Percentiles rank a stretch among this genome's conserved stretches.
Evolutionary conservation across 768 basidiomycete species (phyloP).

Genomic region (Amanita pallidorosea): DNA sequence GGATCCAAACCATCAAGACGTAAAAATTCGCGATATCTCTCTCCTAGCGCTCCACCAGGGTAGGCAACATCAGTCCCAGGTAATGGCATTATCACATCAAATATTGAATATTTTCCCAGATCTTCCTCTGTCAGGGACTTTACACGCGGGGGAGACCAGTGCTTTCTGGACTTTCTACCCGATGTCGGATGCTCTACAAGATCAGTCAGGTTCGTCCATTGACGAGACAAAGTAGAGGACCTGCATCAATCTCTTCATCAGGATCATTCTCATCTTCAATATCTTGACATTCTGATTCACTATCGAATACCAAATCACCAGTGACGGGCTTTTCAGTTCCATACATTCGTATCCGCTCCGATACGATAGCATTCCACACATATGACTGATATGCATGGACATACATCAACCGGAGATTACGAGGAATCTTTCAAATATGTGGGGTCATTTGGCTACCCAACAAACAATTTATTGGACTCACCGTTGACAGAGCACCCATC

Average conservation of each 20-base stretch:
- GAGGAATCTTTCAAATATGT: constrained; percentile 61
- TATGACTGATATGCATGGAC: constrained; percentile 98
- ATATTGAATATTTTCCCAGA: constrained; percentile 72
- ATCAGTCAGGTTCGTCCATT: neutral
- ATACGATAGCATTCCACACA: constrained; percentile 96
- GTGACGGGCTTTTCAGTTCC: constrained; percentile 66
- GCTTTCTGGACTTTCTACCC: constrained; percentile 30
- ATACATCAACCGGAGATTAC: constrained; percentile 93
- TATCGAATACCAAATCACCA: constrained; percentile 86
- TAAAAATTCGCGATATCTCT: constrained; percentile 76
- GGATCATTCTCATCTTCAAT: constrained; percentile 25
- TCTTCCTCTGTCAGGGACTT: constrained; percentile 74
- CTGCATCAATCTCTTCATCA: constrained; percentile 20
- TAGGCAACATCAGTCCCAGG: constrained; percentile 93
- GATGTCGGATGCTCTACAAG: constrained; percentile 16
- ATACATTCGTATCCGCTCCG: constrained; percentile 76
- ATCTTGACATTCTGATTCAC: constrained; percentile 19
- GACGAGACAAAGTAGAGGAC: neutral
- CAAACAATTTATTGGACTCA: constrained; percentile 21
- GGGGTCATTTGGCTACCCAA: neutral
- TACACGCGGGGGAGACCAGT: constrained; percentile 61
- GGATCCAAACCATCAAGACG: constrained; percentile 82
- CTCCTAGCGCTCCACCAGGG: constrained; percentile 81
- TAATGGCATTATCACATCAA: constrained; percentile 95
- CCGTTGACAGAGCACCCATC: constrained; percentile 80